phyloP scores from a whole-genome alignment of 1,284 basidiomycete genomes.

The Cutaneotrichosporon sp. region DNA sequence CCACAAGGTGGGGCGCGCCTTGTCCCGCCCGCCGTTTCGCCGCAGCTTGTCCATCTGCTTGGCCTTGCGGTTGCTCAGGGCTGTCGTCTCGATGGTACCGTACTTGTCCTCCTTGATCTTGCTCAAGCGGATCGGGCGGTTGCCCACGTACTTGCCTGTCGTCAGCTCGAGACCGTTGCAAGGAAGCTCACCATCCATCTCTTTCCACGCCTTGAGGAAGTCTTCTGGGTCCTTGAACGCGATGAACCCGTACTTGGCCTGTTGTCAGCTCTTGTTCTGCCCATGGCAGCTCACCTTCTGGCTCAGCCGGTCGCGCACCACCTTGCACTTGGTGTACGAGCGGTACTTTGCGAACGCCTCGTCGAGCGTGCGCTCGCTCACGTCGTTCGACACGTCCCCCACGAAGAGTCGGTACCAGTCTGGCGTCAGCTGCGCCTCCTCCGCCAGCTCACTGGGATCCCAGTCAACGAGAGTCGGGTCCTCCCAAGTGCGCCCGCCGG shows the following conservation, averaged over 20 bases:
- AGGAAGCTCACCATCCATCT: conserved; percentile 84
- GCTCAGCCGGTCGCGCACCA: conserved; percentile 87
- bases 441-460: conserved; percentile 77
- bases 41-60: conserved; percentile 51
- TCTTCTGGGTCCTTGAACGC: conserved; percentile 98
- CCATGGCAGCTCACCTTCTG: conserved; percentile 78
- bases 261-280: conserved; percentile 25
- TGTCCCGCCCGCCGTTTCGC: conserved; percentile 50
- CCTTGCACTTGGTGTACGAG: conserved; percentile 91
- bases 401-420: conserved; percentile 98
- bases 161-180: conserved; percentile 7
- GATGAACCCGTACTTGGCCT: conserved; percentile 98
- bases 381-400: conserved; percentile 97
- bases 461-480: conserved; percentile 96
- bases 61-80: conserved; percentile 56
- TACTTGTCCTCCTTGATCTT: conserved; percentile 89
- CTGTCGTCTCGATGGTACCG: conserved; percentile 78
- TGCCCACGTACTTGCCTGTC: conserved; percentile 93
- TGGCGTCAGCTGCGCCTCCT: conserved; percentile 44
- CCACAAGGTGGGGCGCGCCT: conserved; percentile 49
- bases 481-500: conserved; percentile 95
- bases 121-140: conserved; percentile 84
- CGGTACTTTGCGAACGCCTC: conserved; percentile 91
- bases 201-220: conserved; percentile 97
- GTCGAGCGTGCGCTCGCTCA: conserved; percentile 88